Conservation (phyloP, 192 early-diverging fungal species). For the Glomus cerebriforme region DNA sequence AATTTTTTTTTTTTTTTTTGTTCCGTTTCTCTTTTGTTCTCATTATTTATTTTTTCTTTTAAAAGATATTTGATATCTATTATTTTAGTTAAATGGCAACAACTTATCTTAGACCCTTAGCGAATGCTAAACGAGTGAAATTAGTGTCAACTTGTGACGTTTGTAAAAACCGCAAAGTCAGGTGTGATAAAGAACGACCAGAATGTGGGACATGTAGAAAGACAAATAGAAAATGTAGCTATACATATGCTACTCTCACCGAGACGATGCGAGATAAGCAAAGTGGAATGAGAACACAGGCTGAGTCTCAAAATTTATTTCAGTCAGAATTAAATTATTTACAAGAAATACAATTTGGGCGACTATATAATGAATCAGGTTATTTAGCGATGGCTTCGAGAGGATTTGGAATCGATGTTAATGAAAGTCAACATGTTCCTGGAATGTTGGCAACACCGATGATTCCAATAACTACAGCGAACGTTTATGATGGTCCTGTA, state of each 20-base stretch:
- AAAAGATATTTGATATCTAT: no score
- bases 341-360: not conserved
- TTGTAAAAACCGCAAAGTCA: constrained; percentile 26
- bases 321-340: constrained; percentile 6
- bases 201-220: constrained; percentile 21
- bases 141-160: constrained; percentile 25
- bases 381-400: not conserved
- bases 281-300: not conserved
- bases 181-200: constrained; percentile 24
- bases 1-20: no score
- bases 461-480: not conserved
- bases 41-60: no score
- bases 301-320: not conserved
- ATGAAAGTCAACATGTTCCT: not conserved
- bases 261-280: not conserved
- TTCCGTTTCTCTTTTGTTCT: no score
- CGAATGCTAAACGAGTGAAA: not conserved
- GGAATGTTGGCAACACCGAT: not conserved
- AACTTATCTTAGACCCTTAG: not conserved
- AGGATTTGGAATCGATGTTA: not conserved
- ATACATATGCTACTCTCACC: not conserved
- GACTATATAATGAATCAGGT: not conserved
- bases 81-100: not conserved
- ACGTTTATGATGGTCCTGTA: not conserved
- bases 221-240: not conserved